Conservation (phyloP, 2,329 filamentous ascomycete genomes). For the Fusarium palustre region DNA sequence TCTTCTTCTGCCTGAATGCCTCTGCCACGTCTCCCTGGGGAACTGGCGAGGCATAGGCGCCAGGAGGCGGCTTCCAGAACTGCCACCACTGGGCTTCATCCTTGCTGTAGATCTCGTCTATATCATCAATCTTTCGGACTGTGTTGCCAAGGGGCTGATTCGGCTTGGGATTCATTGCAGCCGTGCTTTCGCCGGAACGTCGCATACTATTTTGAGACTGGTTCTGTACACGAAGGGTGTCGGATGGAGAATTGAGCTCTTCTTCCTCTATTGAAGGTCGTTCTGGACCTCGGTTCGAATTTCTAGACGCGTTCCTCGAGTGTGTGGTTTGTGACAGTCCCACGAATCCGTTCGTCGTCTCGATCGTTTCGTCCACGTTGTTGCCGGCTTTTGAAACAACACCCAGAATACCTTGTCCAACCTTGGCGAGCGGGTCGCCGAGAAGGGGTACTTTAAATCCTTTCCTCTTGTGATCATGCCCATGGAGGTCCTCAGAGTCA, state of each 20-base stretch:
- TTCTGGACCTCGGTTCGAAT: constrained; percentile 42
- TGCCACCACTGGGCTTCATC: constrained; percentile 67
- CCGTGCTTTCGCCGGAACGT: constrained; percentile 55
- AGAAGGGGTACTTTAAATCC: constrained; percentile 50
- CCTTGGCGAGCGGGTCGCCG: constrained; percentile 57
- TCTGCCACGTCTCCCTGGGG: constrained; percentile 66
- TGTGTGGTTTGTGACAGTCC: constrained; percentile 30
- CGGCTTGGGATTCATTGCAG: constrained; percentile 34
- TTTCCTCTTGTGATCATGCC: constrained; percentile 17
- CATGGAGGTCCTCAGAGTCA: neutral
- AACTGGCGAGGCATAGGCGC: constrained; percentile 70
- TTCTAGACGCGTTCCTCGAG: constrained; percentile 29
- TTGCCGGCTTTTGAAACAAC: constrained; percentile 59
- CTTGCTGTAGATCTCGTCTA: constrained; percentile 62
- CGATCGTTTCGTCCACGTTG: constrained; percentile 64
- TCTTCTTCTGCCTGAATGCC: constrained; percentile 49
- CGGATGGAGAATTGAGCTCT: constrained; percentile 31
- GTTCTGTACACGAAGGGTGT: constrained; percentile 51
- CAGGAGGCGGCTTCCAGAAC: constrained; percentile 73
- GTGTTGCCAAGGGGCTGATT: constrained; percentile 55
- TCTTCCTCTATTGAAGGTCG: constrained; percentile 52
- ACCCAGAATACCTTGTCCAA: constrained; percentile 63
- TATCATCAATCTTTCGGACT: constrained; percentile 62
- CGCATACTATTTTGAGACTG: constrained; percentile 54
- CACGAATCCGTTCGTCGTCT: constrained; percentile 67